These are phyloP conservation scores for Osmanthus fragrans DNA, from an alignment of 257 asterid genomes.

Conservation along the genomic window DNA sequence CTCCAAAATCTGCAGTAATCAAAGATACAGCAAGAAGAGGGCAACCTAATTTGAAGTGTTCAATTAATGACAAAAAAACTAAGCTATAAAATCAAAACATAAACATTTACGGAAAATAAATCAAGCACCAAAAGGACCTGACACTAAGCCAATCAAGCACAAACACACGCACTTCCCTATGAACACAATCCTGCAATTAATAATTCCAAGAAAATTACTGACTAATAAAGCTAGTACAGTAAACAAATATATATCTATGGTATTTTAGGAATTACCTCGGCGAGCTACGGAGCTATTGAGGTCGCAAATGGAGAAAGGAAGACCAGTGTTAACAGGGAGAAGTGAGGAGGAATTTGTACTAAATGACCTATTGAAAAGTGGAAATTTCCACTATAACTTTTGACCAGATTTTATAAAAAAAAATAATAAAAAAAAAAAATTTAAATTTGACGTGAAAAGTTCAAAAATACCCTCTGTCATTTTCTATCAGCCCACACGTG, in stretches of 20 bases:
- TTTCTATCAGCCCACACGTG: too few species aligned
- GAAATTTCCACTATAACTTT: too few species aligned
- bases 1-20: background rate
- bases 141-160: background rate
- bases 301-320: constrained; percentile 10
- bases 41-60: background rate
- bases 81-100: background rate
- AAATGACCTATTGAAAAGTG: too few species aligned
- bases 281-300: constrained; percentile 13
- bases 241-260: background rate
- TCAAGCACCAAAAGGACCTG: background rate
- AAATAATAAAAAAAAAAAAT: too few species aligned
- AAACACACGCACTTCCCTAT: background rate
- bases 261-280: constrained; percentile 29
- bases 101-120: background rate
- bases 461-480: too few species aligned
- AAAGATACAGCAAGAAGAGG: background rate
- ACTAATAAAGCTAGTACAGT: background rate
- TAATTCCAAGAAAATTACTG: background rate
- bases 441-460: too few species aligned
- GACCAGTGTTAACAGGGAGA: constrained; percentile 10
- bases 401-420: too few species aligned
- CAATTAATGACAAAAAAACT: background rate
- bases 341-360: too few species aligned
- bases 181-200: background rate